Base-by-base conservation (phyloP, 495 filamentous ascomycete species). In the Penicillium silybi region DNA sequence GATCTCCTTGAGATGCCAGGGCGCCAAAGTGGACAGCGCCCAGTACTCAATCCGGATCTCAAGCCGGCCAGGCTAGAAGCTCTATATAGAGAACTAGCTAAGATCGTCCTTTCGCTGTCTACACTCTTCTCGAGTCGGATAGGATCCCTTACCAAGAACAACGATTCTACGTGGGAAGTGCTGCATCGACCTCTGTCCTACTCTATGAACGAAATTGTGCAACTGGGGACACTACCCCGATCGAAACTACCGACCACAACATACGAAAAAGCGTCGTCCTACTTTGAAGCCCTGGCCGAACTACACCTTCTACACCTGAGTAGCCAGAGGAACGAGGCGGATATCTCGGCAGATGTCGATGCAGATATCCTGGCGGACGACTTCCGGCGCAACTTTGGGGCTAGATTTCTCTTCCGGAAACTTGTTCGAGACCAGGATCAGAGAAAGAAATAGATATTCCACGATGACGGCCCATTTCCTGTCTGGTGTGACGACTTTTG, bases 221-320 rank as follows among this genome's bases (percentile, higher is more conserved):
- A 22, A 18, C 19, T 56, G 41, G 53, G 53, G 18, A 29, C 48
- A n/a, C 53, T 52, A 22, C 53, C 48, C 16, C 53, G 26, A 39
- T 56, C 53, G 17, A 44, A 56, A 48, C 25, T 56, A 17, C 53
- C 53, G 10, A 46, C 35, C 20, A 34, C 48, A 10, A 44, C 29
- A 2, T 56, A 43, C 32, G 44, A 56, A 13, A 56, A 17, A 42
- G 42, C 48, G 20, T 52, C 53, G 10, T 47, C 23, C 7, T 56
- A 56, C 27, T 51, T 56, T 44, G 48, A 56, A 48, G 48, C 26
- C 25, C 53, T 56, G 11, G 53, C 53, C 16, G 53, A 56, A 23
- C 53, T 52, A 23, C 35, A 56, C 17, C 19, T 56, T 43, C 4
- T 11, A 44, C 53, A 56, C 23, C 43, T 56, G 2, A 42, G 10